Percentiles rank a stretch among this genome's conserved stretches.
Evolutionary conservation across 768 basidiomycete species (phyloP).

Genomic region (Leucocoprinus sp.): DNA sequence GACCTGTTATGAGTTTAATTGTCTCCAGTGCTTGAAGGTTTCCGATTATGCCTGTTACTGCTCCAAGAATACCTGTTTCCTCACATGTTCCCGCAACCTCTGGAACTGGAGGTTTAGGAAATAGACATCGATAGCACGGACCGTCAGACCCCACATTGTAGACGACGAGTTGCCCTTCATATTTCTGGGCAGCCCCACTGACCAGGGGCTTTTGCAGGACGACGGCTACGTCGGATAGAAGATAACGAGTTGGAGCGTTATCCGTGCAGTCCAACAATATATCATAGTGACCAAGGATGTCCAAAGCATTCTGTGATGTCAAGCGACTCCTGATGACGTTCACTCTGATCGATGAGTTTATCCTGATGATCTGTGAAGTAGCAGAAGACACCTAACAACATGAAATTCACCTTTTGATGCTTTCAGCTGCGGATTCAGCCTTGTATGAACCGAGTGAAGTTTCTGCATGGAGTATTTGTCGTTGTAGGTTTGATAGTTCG

Average conservation of each 20-base stretch:
- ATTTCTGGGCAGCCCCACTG: slow-evolving; percentile 86
- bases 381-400: neutral
- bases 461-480: slow-evolving; percentile 84
- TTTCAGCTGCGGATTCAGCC: slow-evolving; percentile 69
- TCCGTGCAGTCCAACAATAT: slow-evolving; percentile 92
- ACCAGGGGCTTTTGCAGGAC: slow-evolving; percentile 74
- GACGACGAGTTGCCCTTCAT: slow-evolving; percentile 71
- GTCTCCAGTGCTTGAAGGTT: slow-evolving; percentile 85
- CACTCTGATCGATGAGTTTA: slow-evolving; percentile 64
- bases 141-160: slow-evolving; percentile 65
- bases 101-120: slow-evolving; percentile 68
- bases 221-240: slow-evolving; percentile 83
- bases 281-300: slow-evolving; percentile 54
- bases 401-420: slow-evolving; percentile 49
- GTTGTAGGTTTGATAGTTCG: slow-evolving; percentile 82
- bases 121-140: slow-evolving; percentile 93
- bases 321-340: slow-evolving; percentile 49
- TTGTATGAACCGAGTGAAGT: slow-evolving; percentile 73
- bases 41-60: slow-evolving; percentile 84
- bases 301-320: slow-evolving; percentile 53
- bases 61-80: slow-evolving; percentile 83
- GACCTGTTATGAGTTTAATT: slow-evolving; percentile 66
- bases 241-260: slow-evolving; percentile 86
- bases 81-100: slow-evolving; percentile 71
- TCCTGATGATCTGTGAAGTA: slow-evolving; percentile 32